Base-by-base conservation (phyloP, 202 grass and related monocot species). In the Zizania palustris region DNA sequence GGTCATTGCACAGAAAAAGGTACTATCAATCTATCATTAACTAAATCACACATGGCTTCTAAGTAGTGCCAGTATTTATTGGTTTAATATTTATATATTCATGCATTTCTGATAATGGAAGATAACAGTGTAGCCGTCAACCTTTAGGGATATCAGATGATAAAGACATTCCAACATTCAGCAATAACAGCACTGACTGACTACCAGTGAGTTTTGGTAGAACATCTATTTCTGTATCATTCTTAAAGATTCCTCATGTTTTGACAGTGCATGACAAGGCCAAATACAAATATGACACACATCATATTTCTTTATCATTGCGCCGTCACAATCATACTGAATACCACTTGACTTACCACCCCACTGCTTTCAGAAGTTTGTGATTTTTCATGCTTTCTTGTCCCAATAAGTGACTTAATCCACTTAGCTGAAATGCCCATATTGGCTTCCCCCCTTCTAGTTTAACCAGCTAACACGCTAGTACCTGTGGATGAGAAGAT, bases 391-490 rank as follows among this genome's bases (percentile, higher is more conserved):
- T 87, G 73, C 59, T 85, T 91, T 60, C 43, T 82, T 85, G 88
- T 69, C 56, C 89, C 89, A 41, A 91, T 82, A 77, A 91, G 82
- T 71, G 85, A 85, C 67, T 91, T 91, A 35, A 91, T 84, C 89
- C 89, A 91, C 82, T 85, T 91, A 1, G 85, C 65, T 71, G 89
- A 91, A 79, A 91, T 91, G 51, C 89, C 89, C 89, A 91, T 91
- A 18, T 11, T 36, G 14, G 12, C 45, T 38, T 67, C 54, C 11
- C 22, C 13, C 12, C 41, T 70, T 60, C 28, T 3, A 16, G 46
- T 41, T 46, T 62, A 65, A 63, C 28, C 45, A 77, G 74, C 62
- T 82, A 75, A 50, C 19, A 84, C 61, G 64, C 62, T 77, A 75
- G 50, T 20, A 84, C 55, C 88, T 91, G 81, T 15, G 63, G 12